Base-by-base conservation (phyloP, 768 basidiomycete species). In the Lepiota subincarnata region DNA sequence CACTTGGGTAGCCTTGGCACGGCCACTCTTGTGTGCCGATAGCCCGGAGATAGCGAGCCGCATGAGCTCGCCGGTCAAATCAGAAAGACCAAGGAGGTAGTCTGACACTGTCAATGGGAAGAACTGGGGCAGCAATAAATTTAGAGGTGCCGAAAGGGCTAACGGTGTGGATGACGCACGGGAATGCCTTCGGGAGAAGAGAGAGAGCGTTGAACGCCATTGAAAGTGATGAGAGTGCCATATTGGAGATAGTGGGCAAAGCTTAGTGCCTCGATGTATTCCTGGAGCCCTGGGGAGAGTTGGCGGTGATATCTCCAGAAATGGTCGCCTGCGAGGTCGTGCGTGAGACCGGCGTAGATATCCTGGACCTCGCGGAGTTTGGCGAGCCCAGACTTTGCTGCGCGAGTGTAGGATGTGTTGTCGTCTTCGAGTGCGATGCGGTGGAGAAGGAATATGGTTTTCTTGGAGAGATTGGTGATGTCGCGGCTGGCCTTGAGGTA, bases 31-130 rank as follows among this genome's bases (percentile, higher is more conserved):
- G 13, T 77, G 79, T 2, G 82, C 72, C 13, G 53, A 54, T 38
- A 93, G 82, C 42, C 88, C 82, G 42, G 92, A 89, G 55, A 98
- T 96, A 10, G 92, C 93, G 58, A 87, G 88, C 31, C 96, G 81
- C 97, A 98, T 98, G 20, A 98, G 81, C 70, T 99, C 97, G 40
- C 97, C 97, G 0, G 93, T 97, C 18, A 99, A 77, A 69, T 99
- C 97, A 6, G 92, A 90, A 24, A 98, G 70, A 4, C 97, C 97
- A 2, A 98, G 81, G 12, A 98, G 73, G 64, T 97, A 98, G 64
- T 98, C 95, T 37, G 87, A 83, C 31, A 82, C 65, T 7, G 91
- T 78, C 28, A 95, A 65, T 3, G 84, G 81, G 60, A 94, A 87
- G 58, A 80, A 88, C 94, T 96, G 66, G 22, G 34, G 22, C 48